Evolutionary conservation across 2,329 filamentous ascomycete genomes (phyloP).

Genomic region (Lachnellula willkommii): DNA sequence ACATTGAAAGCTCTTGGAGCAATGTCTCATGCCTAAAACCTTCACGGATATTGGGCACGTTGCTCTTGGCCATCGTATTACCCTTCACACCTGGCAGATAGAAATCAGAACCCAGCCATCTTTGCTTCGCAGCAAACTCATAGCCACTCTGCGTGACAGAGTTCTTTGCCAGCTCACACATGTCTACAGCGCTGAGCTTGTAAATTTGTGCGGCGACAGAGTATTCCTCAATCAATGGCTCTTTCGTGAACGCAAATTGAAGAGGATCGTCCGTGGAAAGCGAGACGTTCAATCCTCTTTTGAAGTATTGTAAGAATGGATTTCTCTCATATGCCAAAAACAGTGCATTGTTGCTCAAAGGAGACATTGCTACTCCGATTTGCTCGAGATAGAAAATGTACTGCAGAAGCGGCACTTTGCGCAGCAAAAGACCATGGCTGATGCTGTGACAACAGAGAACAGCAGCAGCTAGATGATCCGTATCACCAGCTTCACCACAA

Average conservation of each 20-base stretch:
- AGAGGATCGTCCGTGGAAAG: constrained; percentile 94
- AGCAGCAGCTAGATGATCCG: constrained; percentile 88
- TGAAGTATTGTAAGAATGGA: constrained; percentile 93
- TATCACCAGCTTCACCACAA: constrained; percentile 94
- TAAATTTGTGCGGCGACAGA: constrained; percentile 98
- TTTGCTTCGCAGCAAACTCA: constrained; percentile 79
- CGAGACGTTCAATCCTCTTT: constrained; percentile 89
- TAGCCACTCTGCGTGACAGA: constrained; percentile 94
- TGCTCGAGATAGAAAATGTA: constrained; percentile 98
- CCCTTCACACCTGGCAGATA: constrained; percentile 72
- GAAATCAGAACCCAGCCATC: constrained; percentile 82
- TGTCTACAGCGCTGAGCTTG: constrained; percentile 92
- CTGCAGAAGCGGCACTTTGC: constrained; percentile 90
- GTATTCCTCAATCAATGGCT: constrained; percentile 96
- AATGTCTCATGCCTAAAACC: constrained; percentile 85
- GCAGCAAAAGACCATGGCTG: constrained; percentile 84
- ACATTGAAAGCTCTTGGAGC: constrained; percentile 79
- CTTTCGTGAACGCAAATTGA: constrained; percentile 97
- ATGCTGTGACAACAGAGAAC: constrained; percentile 94
- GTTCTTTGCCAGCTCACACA: constrained; percentile 97
- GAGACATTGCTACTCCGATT: constrained; percentile 99
- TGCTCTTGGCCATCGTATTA: constrained; percentile 92
- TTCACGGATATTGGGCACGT: constrained; percentile 88
- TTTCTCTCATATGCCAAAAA: constrained; percentile 97
- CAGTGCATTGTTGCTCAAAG: constrained; percentile 92